Base-by-base conservation (phyloP, 1,284 basidiomycete genomes). In the Stygiomarasmius scandens region DNA sequence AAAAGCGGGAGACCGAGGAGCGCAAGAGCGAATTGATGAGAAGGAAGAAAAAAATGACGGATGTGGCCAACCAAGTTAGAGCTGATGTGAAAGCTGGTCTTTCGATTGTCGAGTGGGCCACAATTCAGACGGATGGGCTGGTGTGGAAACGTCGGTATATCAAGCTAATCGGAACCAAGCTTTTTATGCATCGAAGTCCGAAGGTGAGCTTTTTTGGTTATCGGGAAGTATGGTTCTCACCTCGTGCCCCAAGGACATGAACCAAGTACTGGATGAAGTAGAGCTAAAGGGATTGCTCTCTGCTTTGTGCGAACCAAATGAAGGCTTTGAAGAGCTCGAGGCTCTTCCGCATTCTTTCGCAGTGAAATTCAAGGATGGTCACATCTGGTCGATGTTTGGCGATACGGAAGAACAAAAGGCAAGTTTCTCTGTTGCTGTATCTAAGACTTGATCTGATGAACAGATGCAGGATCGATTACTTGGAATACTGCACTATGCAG, bases 321-420 rank as follows among this genome's bases (percentile, higher is more conserved):
- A 90, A 56, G 89, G 89, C 1, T 88, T 83, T 59, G 89, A 90
- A 60, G 87, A 90, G 52, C 71, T 91, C 23, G 80, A 86, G 67
- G 80, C 87, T 2, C 85, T 91, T 46, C 80, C 86, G 2, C 76
- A 86, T 64, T 87, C 89, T 0, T 90, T 91, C 69, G 87, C 82
- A 1, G 70, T 91, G 22, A 84, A 84, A 61, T 84, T 90, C 64
- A 72, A 71, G 25, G 80, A 83, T 60, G 77, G 71, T 5, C 72
- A 71, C 22, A 68, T 74, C 14, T 89, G 85, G 83, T 77, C 80
- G 55, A 76, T 90, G 74, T 91, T 80, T 61, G 77, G 85, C 1
- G 89, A 91, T 67, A 79, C 79, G 32, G 82, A 83, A 64, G 77
- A 84, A 60, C 87, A 90, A 63, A 91, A 91, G 81, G 88, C 84